Conservation (phyloP, 208 protist species). For the Naegleria lovaniensis region DNA sequence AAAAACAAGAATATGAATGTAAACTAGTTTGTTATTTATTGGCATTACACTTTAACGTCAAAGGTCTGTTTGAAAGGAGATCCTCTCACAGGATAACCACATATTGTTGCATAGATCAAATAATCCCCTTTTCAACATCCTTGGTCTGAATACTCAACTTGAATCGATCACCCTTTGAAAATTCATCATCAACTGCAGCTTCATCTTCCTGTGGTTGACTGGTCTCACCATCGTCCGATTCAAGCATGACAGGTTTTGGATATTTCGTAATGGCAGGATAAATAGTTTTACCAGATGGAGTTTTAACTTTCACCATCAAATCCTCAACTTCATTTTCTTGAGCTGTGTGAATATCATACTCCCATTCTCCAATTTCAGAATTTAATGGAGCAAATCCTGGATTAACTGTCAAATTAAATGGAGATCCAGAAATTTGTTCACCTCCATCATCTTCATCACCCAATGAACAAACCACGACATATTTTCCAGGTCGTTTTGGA, state of each 20-base stretch:
- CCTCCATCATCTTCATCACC: not conserved
- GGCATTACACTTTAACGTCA: not conserved
- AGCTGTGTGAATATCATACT: not conserved
- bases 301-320: not conserved
- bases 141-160: not conserved
- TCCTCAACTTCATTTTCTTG: not conserved
- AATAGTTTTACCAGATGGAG: not conserved
- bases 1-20: no score
- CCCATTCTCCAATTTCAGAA: not conserved
- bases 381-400: not conserved
- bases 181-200: not conserved
- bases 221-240: not conserved
- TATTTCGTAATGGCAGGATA: not conserved
- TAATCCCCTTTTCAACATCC: not conserved
- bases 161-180: not conserved
- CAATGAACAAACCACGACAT: not conserved
- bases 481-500: not conserved
- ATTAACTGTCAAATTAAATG: not conserved
- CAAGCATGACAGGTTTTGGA: not conserved
- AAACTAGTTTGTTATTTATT: no score
- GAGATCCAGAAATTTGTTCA: not conserved
- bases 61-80: not conserved
- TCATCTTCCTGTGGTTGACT: not conserved
- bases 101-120: not conserved
- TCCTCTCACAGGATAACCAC: not conserved